phyloP scores from a whole-genome alignment of 2,329 filamentous ascomycete species.

The Chaetothyriales sp. region DNA sequence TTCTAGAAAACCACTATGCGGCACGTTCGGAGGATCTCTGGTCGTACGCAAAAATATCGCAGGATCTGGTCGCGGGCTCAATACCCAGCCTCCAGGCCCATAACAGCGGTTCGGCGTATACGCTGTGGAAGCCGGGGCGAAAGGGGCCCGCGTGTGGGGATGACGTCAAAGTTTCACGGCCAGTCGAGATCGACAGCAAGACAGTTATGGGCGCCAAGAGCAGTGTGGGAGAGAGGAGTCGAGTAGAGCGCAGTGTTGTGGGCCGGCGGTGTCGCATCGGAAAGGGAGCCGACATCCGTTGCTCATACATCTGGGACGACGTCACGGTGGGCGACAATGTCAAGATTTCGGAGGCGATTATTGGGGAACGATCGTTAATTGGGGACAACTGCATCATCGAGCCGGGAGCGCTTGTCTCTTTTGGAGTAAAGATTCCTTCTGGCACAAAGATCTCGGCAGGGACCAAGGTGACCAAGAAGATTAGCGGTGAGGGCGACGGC shows the following conservation, averaged over 20 bases:
- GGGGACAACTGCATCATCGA: conserved; percentile 58
- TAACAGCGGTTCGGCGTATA: conserved; percentile 65
- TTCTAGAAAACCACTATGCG: conserved; percentile 70
- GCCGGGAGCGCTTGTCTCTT: conserved; percentile 65
- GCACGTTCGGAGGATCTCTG: conserved; percentile 74
- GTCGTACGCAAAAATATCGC: conserved; percentile 78
- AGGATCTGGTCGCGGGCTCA: conserved; percentile 37
- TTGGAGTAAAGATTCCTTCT: conserved; percentile 46
- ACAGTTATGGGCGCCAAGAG: conserved; percentile 67
- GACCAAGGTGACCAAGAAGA: conserved; percentile 21
- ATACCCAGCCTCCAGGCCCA: conserved; percentile 13
- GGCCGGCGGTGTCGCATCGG: conserved; percentile 79
- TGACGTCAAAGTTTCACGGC: conserved; percentile 53
- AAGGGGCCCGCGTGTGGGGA: conserved; percentile 39
- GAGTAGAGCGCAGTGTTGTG: conserved; percentile 62
- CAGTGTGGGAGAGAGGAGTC: conserved; percentile 57
- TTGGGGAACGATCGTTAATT: conserved; percentile 59
- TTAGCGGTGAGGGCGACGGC: conserved; percentile 41
- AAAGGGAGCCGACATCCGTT: conserved; percentile 62
- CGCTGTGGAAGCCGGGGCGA: conserved; percentile 41
- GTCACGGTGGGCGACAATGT: conserved; percentile 62
- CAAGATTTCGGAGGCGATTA: conserved; percentile 55
- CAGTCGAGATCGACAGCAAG: conserved; percentile 53
- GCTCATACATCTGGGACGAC: conserved; percentile 82
- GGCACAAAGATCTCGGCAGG: conserved; percentile 20